Conservation (phyloP, 768 basidiomycete genomes). For the Hortiboletus campestris region DNA sequence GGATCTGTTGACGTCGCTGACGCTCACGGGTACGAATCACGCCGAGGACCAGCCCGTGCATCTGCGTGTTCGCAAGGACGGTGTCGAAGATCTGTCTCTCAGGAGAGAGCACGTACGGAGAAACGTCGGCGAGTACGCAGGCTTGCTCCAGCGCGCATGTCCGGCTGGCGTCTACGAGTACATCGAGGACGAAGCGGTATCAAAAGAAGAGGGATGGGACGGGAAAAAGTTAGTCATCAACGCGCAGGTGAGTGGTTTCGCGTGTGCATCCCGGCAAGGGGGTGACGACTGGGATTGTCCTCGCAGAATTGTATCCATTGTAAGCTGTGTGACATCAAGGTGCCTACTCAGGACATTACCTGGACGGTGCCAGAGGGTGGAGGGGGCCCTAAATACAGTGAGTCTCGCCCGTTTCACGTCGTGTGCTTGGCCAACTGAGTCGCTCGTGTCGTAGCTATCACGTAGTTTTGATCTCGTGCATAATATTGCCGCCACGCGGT, state of each 20-base stretch:
- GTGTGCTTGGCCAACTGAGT: background rate
- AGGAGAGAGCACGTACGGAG: conserved; percentile 65
- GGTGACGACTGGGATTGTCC: background rate
- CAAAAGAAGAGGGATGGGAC: conserved; percentile 57
- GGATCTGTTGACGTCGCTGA: conserved; percentile 86
- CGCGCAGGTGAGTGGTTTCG: conserved; percentile 64
- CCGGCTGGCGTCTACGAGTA: conserved; percentile 98
- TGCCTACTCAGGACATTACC: conserved; percentile 93
- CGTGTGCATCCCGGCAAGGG: background rate
- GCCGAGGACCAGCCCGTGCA: conserved; percentile 96
- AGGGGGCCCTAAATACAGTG: conserved; percentile 96
- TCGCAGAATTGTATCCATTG: conserved; percentile 87
- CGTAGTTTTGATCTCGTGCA: background rate
- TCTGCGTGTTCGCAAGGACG: conserved; percentile 57
- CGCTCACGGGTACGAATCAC: conserved; percentile 92
- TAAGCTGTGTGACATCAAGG: conserved; percentile 95
- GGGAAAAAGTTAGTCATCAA: conserved; percentile 95
- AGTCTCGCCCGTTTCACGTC: background rate
- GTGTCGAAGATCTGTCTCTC: conserved; percentile 41
- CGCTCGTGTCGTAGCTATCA: background rate
- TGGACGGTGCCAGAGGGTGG: conserved; percentile 98
- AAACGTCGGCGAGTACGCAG: conserved; percentile 81
- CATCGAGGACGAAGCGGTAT: conserved; percentile 61
- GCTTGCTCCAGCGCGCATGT: conserved; percentile 84
- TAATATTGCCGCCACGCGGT: background rate